A percentile compares a stretch with the other conserved stretches of the same genome.
phyloP scores from a whole-genome alignment of 2,329 filamentous ascomycete species.

The Botrytis cinerea region DNA sequence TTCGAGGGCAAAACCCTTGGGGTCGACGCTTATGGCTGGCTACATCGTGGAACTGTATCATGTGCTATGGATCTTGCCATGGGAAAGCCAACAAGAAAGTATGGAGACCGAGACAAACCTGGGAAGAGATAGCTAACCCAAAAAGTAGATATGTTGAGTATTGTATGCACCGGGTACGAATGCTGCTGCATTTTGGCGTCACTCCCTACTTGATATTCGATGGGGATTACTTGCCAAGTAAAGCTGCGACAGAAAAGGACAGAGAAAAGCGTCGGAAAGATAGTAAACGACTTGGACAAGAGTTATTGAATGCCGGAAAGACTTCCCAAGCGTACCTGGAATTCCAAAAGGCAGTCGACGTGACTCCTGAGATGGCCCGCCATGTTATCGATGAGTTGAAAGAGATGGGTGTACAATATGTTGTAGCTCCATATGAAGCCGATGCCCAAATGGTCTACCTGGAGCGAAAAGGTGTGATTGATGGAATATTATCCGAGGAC shows the following conservation, averaged over 20 bases:
- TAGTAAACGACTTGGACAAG: slow-evolving; percentile 72
- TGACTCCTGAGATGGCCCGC: slow-evolving; percentile 94
- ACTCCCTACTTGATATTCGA: slow-evolving; percentile 97
- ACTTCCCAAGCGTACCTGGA: slow-evolving; percentile 77
- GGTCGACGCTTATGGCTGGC: slow-evolving; percentile 98
- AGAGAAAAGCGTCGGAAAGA: slow-evolving; percentile 75
- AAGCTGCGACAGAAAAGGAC: slow-evolving; percentile 80
- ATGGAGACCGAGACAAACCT: slow-evolving; percentile 40
- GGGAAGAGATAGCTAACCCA: slow-evolving; percentile 20
- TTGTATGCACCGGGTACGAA: slow-evolving; percentile 84
- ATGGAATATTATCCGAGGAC: slow-evolving; percentile 92
- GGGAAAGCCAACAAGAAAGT: slow-evolving; percentile 86
- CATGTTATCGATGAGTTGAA: slow-evolving; percentile 91
- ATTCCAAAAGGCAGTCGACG: slow-evolving; percentile 91
- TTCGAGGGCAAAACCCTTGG: slow-evolving; percentile 85
- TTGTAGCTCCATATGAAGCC: slow-evolving; percentile 96
- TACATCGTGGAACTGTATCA: slow-evolving; percentile 87
- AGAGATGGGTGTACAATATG: slow-evolving; percentile 73
- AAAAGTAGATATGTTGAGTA: slow-evolving; percentile 78
- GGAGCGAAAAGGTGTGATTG: slow-evolving; percentile 79
- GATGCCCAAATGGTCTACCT: slow-evolving; percentile 96
- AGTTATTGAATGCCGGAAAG: slow-evolving; percentile 80
- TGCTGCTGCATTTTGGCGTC: slow-evolving; percentile 91
- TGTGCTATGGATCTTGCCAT: slow-evolving; percentile 90
- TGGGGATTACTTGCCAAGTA: slow-evolving; percentile 92